Evolutionary conservation across 2,329 filamentous ascomycete genomes (phyloP), one percentile per base, ranked within the genome.

Genomic region (Trichoderma aggressivum): DNA sequence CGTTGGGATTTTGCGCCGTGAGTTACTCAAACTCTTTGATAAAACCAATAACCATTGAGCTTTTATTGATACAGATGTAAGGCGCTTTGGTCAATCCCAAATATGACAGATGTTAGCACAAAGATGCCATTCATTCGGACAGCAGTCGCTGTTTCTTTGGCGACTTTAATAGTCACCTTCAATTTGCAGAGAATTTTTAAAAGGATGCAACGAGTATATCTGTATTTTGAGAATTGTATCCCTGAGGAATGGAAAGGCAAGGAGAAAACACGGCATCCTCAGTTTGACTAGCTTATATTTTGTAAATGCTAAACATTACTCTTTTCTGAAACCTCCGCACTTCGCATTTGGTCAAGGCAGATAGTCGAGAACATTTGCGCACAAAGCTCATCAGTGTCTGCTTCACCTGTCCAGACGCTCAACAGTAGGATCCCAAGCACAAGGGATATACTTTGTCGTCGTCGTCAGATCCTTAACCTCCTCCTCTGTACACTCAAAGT

Each of bases 361-460:
- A 10, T n/a, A 47, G 18, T n/a, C 7, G 24, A n/a, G 14, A 3
- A 3, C 30, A 59, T 58, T 32, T 32, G 1, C 16, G 3, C 14
- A 39, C n/a, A n/a, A 16, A 34, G 10, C 16, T 3, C n/a, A n/a
- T n/a, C n/a, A n/a, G n/a, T n/a, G n/a, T n/a, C n/a, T 28, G 11
- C 7, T 60, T 71, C 77, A 81, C 71, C 79, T 81, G 3, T 87
- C 84, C 28, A 88, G 73, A 18, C 79, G 75, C 73, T 81, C 80
- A 55, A 83, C 78, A 2, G 86, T 85, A 2, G 88, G 88, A 75
- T 89, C 86, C 88, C 88, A 89, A 58, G 83, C 82, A 73, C 86
- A 84, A 5, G 85, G 85, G n/a, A 81, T 80, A 73, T 89, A 89
- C 71, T 87, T n/a, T n/a, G n/a, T 84, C 3, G 79, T 79, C 0